phyloP scores from a whole-genome alignment of 345 rosid genomes.

The Salix suchowensis region DNA sequence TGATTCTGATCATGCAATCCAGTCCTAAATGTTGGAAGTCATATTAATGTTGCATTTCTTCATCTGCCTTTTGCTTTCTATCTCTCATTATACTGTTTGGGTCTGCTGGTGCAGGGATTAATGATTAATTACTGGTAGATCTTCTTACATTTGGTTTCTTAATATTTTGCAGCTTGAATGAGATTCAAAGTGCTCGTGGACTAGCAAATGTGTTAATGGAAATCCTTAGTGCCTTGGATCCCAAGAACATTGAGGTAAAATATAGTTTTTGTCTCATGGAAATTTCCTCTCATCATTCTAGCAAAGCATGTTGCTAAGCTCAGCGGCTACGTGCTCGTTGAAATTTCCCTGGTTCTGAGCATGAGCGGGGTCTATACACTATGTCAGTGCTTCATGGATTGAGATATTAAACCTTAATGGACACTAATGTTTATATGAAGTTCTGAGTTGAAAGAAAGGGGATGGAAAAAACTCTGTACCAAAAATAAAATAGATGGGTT shows the following conservation, averaged over 20 bases:
- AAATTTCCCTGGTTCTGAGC: background rate
- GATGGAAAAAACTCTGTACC: background rate
- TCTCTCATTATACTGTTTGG: background rate
- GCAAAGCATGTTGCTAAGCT: background rate
- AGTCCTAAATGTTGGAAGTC: background rate
- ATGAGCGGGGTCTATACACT: background rate
- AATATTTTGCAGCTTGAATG: conserved; percentile 48
- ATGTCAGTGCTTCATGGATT: background rate
- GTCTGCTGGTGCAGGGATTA: background rate
- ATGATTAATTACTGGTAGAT: background rate
- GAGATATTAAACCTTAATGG: background rate
- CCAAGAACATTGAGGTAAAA: conserved; percentile 67
- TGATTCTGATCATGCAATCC: background rate
- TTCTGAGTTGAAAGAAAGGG: background rate
- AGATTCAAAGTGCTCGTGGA: conserved; percentile 73
- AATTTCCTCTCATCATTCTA: background rate
- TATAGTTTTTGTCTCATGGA: background rate
- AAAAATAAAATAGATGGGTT: background rate
- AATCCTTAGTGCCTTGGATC: conserved; percentile 87
- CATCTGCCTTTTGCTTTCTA: background rate
- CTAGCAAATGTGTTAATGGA: conserved; percentile 70
- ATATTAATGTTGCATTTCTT: background rate
- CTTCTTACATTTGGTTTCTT: background rate
- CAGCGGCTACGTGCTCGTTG: background rate
- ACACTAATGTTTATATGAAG: background rate